Percentiles rank a stretch among this genome's conserved stretches.
Conservation (phyloP, 768 basidiomycete species). For the Termitomyces sp. region DNA sequence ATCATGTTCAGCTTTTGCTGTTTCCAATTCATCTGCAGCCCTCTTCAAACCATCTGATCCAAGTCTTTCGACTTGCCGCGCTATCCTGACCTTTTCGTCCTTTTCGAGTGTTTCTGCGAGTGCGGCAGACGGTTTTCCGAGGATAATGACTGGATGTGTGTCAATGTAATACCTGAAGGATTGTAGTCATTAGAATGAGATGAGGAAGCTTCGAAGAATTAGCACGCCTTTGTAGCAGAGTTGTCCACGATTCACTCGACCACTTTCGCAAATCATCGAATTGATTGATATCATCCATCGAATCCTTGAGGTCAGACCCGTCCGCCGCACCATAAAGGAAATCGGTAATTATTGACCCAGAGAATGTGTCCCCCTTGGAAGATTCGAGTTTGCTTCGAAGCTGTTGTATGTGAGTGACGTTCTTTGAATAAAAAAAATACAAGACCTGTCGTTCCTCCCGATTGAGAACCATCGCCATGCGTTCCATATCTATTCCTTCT, state of each 20-base stretch:
- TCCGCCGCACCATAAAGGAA: slow-evolving; percentile 82
- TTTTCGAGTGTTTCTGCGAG: slow-evolving; percentile 77
- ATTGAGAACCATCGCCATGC: slow-evolving; percentile 83
- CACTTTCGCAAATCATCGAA: slow-evolving; percentile 65
- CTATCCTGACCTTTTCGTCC: slow-evolving; percentile 75
- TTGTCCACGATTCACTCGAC: slow-evolving; percentile 71
- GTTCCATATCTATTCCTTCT: slow-evolving; percentile 82
- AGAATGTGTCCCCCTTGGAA: slow-evolving; percentile 76
- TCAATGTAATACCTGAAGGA: slow-evolving; percentile 72
- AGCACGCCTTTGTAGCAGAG: slow-evolving; percentile 63
- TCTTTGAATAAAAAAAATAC: not conserved
- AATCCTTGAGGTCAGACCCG: slow-evolving; percentile 67
- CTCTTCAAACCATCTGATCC: slow-evolving; percentile 78
- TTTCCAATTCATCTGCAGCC: slow-evolving; percentile 62
- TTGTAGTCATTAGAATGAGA: not conserved
- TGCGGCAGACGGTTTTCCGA: slow-evolving; percentile 83
- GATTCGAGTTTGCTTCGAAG: slow-evolving; percentile 82
- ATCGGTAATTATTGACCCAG: slow-evolving; percentile 69
- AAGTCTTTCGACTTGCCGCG: slow-evolving; percentile 57
- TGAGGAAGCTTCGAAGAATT: slow-evolving; percentile 1
- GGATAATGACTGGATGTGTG: slow-evolving; percentile 64
- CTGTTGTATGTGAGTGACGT: slow-evolving; percentile 28
- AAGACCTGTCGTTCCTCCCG: slow-evolving; percentile 82
- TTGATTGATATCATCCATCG: slow-evolving; percentile 75
- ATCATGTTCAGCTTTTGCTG: slow-evolving; percentile 84